A percentile compares a stretch with the other conserved stretches of the same genome.
Conservation (phyloP, 495 filamentous ascomycete genomes). For the Penicillium verhagenii region DNA sequence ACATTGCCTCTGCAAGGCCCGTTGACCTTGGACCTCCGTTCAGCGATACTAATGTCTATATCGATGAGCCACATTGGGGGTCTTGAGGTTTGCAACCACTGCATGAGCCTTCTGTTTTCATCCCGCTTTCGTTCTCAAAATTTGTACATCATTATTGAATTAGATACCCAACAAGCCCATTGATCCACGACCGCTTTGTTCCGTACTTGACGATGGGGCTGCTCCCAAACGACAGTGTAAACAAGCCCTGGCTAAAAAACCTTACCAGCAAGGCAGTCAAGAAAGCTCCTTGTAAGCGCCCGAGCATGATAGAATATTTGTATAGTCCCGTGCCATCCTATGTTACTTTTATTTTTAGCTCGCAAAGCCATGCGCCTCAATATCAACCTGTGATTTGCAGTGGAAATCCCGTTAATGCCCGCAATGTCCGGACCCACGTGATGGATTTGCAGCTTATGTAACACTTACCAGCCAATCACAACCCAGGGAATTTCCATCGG, state of each 20-base stretch:
- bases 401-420: background rate
- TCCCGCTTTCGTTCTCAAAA: background rate
- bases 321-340: no score
- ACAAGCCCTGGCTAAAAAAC: no score
- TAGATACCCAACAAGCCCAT: slow-evolving; percentile 1
- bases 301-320: no score
- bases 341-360: no score
- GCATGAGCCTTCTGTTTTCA: background rate
- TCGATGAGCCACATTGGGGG: background rate
- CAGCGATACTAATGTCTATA: background rate
- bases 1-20: background rate
- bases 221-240: no score
- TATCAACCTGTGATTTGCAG: background rate
- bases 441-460: slow-evolving; percentile 6
- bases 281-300: no score
- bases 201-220: no score
- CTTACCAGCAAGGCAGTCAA: no score
- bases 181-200: background rate
- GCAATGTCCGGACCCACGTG: slow-evolving; percentile 11
- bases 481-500: background rate
- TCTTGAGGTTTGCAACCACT: background rate
- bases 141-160: slow-evolving; percentile 1
- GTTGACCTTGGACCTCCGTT: background rate
- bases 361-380: no score
- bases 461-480: slow-evolving; percentile 19